Base-by-base conservation (phyloP, 495 filamentous ascomycete species). In the Daldinia grandis region DNA sequence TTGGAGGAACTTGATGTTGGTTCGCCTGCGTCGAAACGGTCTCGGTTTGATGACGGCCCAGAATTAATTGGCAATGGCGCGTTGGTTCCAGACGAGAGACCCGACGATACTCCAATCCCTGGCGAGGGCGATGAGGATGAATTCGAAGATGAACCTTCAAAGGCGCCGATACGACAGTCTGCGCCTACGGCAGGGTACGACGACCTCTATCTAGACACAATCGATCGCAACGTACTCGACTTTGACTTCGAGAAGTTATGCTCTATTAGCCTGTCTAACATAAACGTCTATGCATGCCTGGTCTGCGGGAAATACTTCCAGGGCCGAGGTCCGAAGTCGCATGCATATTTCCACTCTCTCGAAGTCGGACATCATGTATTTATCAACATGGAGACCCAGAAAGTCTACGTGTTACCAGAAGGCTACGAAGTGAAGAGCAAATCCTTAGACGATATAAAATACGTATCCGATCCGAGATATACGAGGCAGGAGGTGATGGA, bases 231-330 rank as follows among this genome's bases (percentile, higher is more conserved):
- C 74, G 84, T 97, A 15, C 88, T 97, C 17, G 94, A 97, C 79
- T 97, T 97, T 74, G 95, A 99, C 78, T 99, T 99, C 78, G 95
- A 98, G 75, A 98, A 98, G 84, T 87, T 97, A 19, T 99, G 95
- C 83, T 98, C 96, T 2, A 84, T 98, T 69, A 95, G 92, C 25
- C 83, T 99, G 9, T 97, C 94, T 21, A 98, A 98, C 76, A 98
- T 98, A 82, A 98, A 99, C 72, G 94, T 99, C 56, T 99, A 99
- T 78, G 95, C 96, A 3, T 99, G 95, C 75, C 86, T 99, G 24
- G 93, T 98, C 0, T 99, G 95, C 77, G 96, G 95, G 30, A 97
- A 95, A 83, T 99, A 98, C 82, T 99, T 91, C 78, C 94, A 97
- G 77, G 95, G 95, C 19, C 87, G 96, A 70, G 95, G 95, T 1